Conservation (phyloP, 139 green algal genomes). For the Astrephomene gubernaculifera region DNA sequence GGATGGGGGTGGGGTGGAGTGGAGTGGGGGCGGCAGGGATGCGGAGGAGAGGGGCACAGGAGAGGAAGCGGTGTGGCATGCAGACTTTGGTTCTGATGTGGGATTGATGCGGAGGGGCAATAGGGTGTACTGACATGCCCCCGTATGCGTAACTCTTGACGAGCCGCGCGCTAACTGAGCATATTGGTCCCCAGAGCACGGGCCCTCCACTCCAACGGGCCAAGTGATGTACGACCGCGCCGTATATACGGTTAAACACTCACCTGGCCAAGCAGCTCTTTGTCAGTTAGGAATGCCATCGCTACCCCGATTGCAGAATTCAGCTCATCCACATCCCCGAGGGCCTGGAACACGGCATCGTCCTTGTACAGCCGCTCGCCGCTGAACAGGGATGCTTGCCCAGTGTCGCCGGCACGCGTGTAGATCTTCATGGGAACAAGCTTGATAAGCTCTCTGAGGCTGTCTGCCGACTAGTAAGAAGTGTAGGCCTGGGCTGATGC, state of each 20-base stretch:
- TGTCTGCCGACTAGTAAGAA: no score
- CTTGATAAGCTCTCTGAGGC: no score
- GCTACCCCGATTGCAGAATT: conserved; percentile 88
- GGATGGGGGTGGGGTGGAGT: neutral
- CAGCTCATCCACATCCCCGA: conserved; percentile 96
- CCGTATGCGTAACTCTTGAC: neutral
- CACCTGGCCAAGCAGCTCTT: conserved; percentile 16
- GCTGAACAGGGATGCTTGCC: conserved; percentile 90
- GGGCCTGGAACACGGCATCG: conserved; percentile 78
- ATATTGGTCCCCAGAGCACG: no score
- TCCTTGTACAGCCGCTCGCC: conserved; percentile 88
- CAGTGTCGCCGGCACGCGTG: conserved; percentile 90
- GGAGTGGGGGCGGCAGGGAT: neutral
- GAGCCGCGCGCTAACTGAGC: neutral
- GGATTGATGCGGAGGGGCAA: neutral
- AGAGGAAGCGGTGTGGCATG: neutral
- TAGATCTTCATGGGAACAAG: conserved; percentile 91
- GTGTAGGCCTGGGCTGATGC: no score
- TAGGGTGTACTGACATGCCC: neutral
- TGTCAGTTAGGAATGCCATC: conserved; percentile 53
- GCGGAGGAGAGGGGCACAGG: neutral
- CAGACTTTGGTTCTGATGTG: neutral
- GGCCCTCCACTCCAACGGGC: no score
- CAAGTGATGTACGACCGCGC: neutral
- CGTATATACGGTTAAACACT: neutral